A percentile compares a stretch with the other conserved stretches of the same genome.
Conservation (phyloP, 75 land plant species). For the Isoetes taiwanensis region DNA sequence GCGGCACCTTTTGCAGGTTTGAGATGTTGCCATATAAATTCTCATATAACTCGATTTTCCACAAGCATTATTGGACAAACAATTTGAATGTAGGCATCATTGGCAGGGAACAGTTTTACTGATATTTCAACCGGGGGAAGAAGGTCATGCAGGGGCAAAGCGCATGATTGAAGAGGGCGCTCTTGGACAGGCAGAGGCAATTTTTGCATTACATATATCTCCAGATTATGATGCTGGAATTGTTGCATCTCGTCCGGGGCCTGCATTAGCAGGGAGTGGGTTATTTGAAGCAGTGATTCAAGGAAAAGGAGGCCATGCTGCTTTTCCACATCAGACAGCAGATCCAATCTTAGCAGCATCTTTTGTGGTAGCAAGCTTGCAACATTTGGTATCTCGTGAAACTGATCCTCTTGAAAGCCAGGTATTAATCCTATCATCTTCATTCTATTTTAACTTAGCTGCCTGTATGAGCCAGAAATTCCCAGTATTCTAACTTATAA, state of each 20-base stretch:
- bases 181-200: slow-evolving; percentile 36
- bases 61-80: too few relatives aligned
- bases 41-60: too few relatives aligned
- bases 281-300: slow-evolving; percentile 29
- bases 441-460: too few relatives aligned
- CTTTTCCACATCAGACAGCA: slow-evolving; percentile 24
- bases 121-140: slow-evolving; percentile 75
- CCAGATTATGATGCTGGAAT: slow-evolving; percentile 27
- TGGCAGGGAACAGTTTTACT: slow-evolving; percentile 71
- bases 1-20: slow-evolving; percentile 31
- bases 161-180: slow-evolving; percentile 54
- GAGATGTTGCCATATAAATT: too few relatives aligned
- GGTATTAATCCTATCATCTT: slow-evolving; percentile 3
- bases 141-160: slow-evolving; percentile 48
- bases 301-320: slow-evolving; percentile 67
- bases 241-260: slow-evolving; percentile 40
- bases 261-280: slow-evolving; percentile 31
- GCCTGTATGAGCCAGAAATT: too few relatives aligned
- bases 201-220: slow-evolving; percentile 55
- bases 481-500: too few relatives aligned
- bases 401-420: slow-evolving; percentile 49
- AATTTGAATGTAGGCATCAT: too few relatives aligned
- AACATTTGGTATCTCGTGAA: slow-evolving; percentile 56
- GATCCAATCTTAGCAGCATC: slow-evolving; percentile 60
- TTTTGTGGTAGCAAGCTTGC: slow-evolving; percentile 43